Evolutionary conservation across 345 rosid genomes (phyloP), one percentile per base, ranked within the genome.

Genomic region (Lumnitzera littorea): DNA sequence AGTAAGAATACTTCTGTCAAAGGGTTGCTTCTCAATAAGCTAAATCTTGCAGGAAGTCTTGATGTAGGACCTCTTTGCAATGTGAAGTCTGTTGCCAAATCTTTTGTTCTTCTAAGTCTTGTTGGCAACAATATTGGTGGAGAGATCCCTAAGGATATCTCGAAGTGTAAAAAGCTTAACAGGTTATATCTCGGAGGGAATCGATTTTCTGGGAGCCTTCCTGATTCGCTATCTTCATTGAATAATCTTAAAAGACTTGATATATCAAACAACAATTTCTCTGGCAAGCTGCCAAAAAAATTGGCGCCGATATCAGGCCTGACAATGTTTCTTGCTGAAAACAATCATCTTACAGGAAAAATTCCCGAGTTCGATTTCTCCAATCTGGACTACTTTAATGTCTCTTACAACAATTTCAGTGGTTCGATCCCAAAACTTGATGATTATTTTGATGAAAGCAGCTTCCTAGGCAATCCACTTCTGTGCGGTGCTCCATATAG

Each of bases 401-500:
- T 82, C 62, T 84, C 91, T 66, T 70, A 58, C 82, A 84, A 84
- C 61, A 56, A 70, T 51, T 69, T 84, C 60, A 62, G 66, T 11
- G 87, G 87, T 61, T 67, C 64, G n/a, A 53, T 76, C 62, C 85
- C 84, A 14, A 68, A 67, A 29, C 53, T 58, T 1, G 16, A 57
- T 0, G 68, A 76, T 12, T 27, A 13, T 16, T 71, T 77, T 61
- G 13, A 50, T 2, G 56, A 24, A 14, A 62, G 61, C 53, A 62
- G 83, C 70, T 82, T 79, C 51, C 6, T 70, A 3, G 76, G 72
- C 62, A 84, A 84, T 65, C 76, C 79, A 24, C 56, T 55, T 12
- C 60, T 84, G 24, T 79, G 85, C 13, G 85, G 83, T 11, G 51
- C 58, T 46, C 75, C 74, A 6, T 64, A 73, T 64, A 58, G 60